Evolutionary conservation across 371 early-diverging fungal genomes (phyloP).

Genomic region (Syncephalastrum racemosum): DNA sequence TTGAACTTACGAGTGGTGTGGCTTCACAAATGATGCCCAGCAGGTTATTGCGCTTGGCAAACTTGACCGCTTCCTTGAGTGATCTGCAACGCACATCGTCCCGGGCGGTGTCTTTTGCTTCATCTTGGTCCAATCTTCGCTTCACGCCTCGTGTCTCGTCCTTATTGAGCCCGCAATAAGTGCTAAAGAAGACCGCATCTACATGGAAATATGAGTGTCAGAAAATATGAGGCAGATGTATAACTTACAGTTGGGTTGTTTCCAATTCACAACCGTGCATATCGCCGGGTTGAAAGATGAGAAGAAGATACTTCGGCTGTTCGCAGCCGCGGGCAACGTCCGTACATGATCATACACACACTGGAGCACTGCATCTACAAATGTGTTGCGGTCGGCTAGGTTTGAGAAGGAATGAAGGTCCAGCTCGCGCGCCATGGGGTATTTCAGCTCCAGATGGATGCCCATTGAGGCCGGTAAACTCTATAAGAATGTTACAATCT

Average conservation of each 20-base stretch:
- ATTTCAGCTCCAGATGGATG: conserved; percentile 82
- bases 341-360: conserved; percentile 71
- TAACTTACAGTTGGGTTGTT: conserved; percentile 91
- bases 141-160: conserved; percentile 40
- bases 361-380: conserved; percentile 83
- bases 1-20: conserved; percentile 68
- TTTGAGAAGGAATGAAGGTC: conserved; percentile 51
- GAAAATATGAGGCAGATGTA: background rate
- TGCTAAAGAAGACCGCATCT: conserved; percentile 88
- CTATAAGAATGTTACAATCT: conserved; percentile 29
- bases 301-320: conserved; percentile 62
- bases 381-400: conserved; percentile 70
- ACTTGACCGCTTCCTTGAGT: conserved; percentile 71
- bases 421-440: conserved; percentile 69
- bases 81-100: conserved; percentile 52
- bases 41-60: conserved; percentile 74
- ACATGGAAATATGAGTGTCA: background rate
- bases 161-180: conserved; percentile 72
- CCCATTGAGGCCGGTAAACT: conserved; percentile 73
- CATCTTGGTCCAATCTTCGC: conserved; percentile 26
- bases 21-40: conserved; percentile 90
- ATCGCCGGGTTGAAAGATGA: conserved; percentile 87
- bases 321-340: conserved; percentile 33
- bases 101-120: conserved; percentile 14
- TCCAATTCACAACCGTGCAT: conserved; percentile 94